Percentiles rank a stretch among this genome's conserved stretches.
Conservation (phyloP, 2,329 filamentous ascomycete genomes). For the Podosphaera aphanis region DNA sequence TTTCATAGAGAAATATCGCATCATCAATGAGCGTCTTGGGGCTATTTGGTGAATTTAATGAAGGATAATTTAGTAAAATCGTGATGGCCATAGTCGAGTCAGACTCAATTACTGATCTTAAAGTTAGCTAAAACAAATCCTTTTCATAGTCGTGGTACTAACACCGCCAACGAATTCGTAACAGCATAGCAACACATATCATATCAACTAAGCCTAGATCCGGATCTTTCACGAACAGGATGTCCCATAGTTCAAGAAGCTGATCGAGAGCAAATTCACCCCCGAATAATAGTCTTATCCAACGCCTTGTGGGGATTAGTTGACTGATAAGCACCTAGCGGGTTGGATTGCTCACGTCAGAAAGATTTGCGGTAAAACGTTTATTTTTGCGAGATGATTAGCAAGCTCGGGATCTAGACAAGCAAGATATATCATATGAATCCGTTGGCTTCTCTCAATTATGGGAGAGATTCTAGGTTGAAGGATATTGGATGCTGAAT, state of each 20-base stretch:
- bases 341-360: conserved; percentile 40
- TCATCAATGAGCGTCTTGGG: conserved; percentile 70
- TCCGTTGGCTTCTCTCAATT: conserved; percentile 61
- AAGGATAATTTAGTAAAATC: conserved; percentile 62
- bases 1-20: conserved; percentile 48
- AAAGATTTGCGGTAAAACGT: conserved; percentile 90
- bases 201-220: conserved; percentile 61
- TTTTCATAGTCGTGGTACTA: conserved; percentile 16
- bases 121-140: neutral
- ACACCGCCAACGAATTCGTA: conserved; percentile 80
- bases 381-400: conserved; percentile 55
- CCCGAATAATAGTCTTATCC: conserved; percentile 81
- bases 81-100: conserved; percentile 75
- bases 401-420: conserved; percentile 67
- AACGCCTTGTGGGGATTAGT: conserved; percentile 27
- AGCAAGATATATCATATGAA: conserved; percentile 61
- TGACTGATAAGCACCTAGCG: neutral
- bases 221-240: conserved; percentile 68
- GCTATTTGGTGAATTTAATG: conserved; percentile 34
- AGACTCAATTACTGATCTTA: conserved; percentile 45
- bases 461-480: conserved; percentile 38
- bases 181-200: conserved; percentile 81
- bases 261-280: conserved; percentile 81
- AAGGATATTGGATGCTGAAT: conserved; percentile 4
- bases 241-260: conserved; percentile 70